These are phyloP conservation scores for Vigna trinervia DNA, from an alignment of 306 rosid genomes.

Conservation along the genomic window DNA sequence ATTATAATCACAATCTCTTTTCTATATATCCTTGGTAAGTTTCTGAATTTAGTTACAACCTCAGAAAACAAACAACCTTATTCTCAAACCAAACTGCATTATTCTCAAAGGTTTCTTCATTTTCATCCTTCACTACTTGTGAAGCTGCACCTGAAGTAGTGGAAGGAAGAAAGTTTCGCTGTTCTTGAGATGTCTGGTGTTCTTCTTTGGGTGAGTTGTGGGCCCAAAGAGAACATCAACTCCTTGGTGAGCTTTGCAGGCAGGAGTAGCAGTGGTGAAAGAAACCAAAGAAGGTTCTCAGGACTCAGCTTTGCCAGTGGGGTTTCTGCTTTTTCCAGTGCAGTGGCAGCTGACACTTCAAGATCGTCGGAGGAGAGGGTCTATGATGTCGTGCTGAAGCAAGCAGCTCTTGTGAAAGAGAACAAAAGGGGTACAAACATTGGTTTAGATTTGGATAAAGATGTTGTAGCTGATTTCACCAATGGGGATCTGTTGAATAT, in stretches of 20 bases:
- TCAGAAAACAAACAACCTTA: neutral
- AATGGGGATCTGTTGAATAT: conserved; percentile 65
- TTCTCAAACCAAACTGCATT: neutral
- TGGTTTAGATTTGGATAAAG: conserved; percentile 45
- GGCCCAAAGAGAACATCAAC: conserved; percentile 59
- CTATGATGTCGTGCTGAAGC: conserved; percentile 88
- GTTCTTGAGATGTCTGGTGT: conserved; percentile 61
- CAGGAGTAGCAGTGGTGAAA: conserved; percentile 20
- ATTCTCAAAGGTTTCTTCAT: neutral
- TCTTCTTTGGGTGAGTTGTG: conserved; percentile 70
- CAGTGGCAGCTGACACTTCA: conserved; percentile 55
- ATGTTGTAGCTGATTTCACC: conserved; percentile 48
- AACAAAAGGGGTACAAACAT: conserved; percentile 40
- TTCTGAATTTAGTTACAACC: conserved; percentile 12
- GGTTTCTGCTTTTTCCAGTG: conserved; percentile 50
- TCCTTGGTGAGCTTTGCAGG: conserved; percentile 51
- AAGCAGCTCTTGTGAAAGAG: conserved; percentile 81
- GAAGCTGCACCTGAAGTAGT: conserved; percentile 2
- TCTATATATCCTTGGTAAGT: conserved; percentile 5
- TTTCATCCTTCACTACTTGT: neutral
- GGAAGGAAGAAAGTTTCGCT: neutral
- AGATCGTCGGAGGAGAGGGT: conserved; percentile 89
- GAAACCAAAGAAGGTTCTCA: conserved; percentile 45
- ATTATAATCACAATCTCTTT: conserved; percentile 35
- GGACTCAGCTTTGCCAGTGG: conserved; percentile 50